A percentile compares a stretch with the other conserved stretches of the same genome.
Conservation (phyloP, 2,329 filamentous ascomycete species). For the Pseudopithomyces maydicus region DNA sequence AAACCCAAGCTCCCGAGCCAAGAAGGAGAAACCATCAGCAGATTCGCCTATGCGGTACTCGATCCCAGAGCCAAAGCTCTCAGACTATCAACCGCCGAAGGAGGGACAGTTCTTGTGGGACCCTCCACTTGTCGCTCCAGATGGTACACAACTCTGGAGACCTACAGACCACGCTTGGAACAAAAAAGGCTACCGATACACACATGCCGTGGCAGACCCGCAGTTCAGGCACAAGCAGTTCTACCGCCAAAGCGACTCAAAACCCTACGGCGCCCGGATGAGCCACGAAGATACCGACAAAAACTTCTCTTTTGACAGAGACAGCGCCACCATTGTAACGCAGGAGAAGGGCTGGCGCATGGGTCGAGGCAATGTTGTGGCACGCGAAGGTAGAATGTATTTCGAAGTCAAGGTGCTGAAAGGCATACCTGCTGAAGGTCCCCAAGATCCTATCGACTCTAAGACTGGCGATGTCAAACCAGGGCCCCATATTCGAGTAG, state of each 20-base stretch:
- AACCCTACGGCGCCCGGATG: slow-evolving; percentile 81
- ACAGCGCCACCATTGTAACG: slow-evolving; percentile 77
- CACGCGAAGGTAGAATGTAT: slow-evolving; percentile 87
- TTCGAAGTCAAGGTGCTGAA: slow-evolving; percentile 91
- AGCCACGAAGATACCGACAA: slow-evolving; percentile 91
- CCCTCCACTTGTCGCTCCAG: slow-evolving; percentile 51
- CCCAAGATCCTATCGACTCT: slow-evolving; percentile 43
- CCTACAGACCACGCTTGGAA: slow-evolving; percentile 64
- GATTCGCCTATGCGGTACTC: slow-evolving; percentile 58
- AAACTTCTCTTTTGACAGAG: slow-evolving; percentile 75
- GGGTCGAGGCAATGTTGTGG: slow-evolving; percentile 86
- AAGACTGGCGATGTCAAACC: slow-evolving; percentile 51
- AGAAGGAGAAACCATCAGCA: slow-evolving; percentile 37
- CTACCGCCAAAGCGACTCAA: slow-evolving; percentile 86
- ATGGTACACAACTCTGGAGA: slow-evolving; percentile 53
- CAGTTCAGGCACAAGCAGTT: slow-evolving; percentile 84
- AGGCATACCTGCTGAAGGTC: slow-evolving; percentile 64
- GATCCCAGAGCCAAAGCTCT: slow-evolving; percentile 52
- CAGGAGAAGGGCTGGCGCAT: slow-evolving; percentile 94
- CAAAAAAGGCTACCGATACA: slow-evolving; percentile 80
- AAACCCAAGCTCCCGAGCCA: slow-evolving; percentile 48
- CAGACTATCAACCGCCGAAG: slow-evolving; percentile 57
- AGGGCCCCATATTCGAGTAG: slow-evolving; percentile 73
- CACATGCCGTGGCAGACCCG: slow-evolving; percentile 87
- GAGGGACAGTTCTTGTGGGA: slow-evolving; percentile 56